Conservation (phyloP, 1,139 yeast species). For the Zygosaccharomyces sapae region DNA sequence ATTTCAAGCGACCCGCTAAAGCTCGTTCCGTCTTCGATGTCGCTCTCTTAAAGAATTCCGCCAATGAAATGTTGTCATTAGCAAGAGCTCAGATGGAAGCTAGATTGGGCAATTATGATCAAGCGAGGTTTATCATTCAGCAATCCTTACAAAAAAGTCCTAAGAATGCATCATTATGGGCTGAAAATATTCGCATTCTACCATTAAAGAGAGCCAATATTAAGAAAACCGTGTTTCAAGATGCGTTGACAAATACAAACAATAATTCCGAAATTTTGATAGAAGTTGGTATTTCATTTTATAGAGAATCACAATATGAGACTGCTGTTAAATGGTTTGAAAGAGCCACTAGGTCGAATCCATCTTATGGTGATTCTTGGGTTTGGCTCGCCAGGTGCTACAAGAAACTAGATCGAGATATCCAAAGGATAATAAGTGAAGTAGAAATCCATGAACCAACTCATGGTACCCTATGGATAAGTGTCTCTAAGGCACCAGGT, state of each 20-base stretch:
- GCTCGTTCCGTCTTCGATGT: constrained; percentile 74
- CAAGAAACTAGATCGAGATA: constrained; percentile 33
- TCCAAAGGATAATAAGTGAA: constrained; percentile 33
- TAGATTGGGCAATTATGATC: constrained; percentile 45
- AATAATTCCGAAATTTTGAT: constrained; percentile 57
- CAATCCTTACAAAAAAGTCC: constrained; percentile 63
- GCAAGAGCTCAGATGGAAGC: constrained; percentile 59
- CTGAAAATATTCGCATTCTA: constrained; percentile 50
- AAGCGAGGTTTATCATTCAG: constrained; percentile 54
- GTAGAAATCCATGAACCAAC: constrained; percentile 49
- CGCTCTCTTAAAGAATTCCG: constrained; percentile 54
- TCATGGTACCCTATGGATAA: constrained; percentile 58
- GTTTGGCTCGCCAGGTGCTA: constrained; percentile 56
- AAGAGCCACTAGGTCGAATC: constrained; percentile 55
- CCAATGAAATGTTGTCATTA: constrained; percentile 51
- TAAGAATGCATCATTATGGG: constrained; percentile 57
- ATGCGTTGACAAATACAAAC: constrained; percentile 65
- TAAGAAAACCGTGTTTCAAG: constrained; percentile 61
- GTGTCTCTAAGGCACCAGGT: constrained; percentile 39
- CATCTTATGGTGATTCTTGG: constrained; percentile 72
- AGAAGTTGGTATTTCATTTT: constrained; percentile 65
- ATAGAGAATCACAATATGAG: constrained; percentile 59
- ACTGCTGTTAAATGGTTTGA: constrained; percentile 77
- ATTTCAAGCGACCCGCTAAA: constrained; percentile 43
- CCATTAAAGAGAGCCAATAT: constrained; percentile 43